phyloP scores from a whole-genome alignment of 2,329 filamentous ascomycete species.

The Emydomyces testavorans region DNA sequence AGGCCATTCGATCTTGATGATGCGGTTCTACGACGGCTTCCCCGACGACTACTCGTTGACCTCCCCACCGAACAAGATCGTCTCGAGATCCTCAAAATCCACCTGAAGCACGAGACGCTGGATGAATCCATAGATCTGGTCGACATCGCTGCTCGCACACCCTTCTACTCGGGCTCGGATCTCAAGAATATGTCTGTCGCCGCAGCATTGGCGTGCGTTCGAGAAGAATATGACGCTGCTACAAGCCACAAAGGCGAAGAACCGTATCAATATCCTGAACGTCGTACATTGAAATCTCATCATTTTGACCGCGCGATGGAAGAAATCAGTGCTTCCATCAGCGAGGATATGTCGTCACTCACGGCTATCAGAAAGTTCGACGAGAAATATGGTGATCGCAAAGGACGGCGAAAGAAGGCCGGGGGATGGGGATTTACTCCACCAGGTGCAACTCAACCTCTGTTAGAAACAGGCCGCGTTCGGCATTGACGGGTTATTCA shows the following conservation, averaged over 20 bases:
- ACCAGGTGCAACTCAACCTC: slow-evolving; percentile 9
- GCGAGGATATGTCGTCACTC: slow-evolving; percentile 81
- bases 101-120: slow-evolving; percentile 39
- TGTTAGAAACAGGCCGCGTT: slow-evolving; percentile 16
- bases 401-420: slow-evolving; percentile 51
- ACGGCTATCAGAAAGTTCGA: slow-evolving; percentile 88
- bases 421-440: slow-evolving; percentile 39
- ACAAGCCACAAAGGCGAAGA: slow-evolving; percentile 28
- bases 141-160: slow-evolving; percentile 36
- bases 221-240: slow-evolving; percentile 36
- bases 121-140: slow-evolving; percentile 33
- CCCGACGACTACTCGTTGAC: slow-evolving; percentile 40
- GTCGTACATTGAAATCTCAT: slow-evolving; percentile 49
- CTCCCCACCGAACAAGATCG: slow-evolving; percentile 38
- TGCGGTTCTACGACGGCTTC: slow-evolving; percentile 41
- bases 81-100: slow-evolving; percentile 39
- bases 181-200: slow-evolving; percentile 42
- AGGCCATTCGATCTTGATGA: slow-evolving; percentile 83
- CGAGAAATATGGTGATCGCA: slow-evolving; percentile 80
- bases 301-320: slow-evolving; percentile 80
- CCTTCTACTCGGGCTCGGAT: slow-evolving; percentile 43
- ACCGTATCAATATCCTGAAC: slow-evolving; percentile 54
- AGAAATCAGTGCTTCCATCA: slow-evolving; percentile 86
- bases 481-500: slow-evolving; percentile 11
- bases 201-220: slow-evolving; percentile 40